Evolutionary conservation across 1,139 yeast genomes (phyloP).

Genomic region (Pichia sp.): DNA sequence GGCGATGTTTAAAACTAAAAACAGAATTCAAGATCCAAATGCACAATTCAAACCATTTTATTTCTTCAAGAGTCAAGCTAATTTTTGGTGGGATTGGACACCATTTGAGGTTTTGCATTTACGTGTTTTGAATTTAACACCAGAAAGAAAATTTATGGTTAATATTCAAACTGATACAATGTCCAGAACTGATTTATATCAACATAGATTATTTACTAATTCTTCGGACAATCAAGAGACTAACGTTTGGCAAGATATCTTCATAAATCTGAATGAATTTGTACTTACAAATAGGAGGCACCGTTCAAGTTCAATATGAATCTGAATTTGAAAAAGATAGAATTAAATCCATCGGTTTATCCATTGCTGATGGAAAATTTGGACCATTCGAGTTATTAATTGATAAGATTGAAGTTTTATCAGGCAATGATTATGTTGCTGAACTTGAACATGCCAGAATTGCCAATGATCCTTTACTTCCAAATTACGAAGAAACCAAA

Average conservation of each 20-base stretch:
- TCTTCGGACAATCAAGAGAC: background rate
- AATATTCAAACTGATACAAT: constrained; percentile 79
- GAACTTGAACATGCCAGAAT: constrained; percentile 29
- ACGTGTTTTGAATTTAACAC: constrained; percentile 46
- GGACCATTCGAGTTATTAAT: constrained; percentile 68
- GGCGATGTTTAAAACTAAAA: constrained; percentile 79
- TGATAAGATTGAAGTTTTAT: constrained; percentile 68
- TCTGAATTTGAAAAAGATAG: constrained; percentile 53
- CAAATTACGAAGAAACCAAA: constrained; percentile 1
- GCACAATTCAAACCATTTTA: constrained; percentile 39
- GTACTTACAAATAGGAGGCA: constrained; percentile 78
- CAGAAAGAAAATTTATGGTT: constrained; percentile 51
- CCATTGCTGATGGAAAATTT: constrained; percentile 69
- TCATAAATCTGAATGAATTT: constrained; percentile 68
- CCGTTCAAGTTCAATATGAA: constrained; percentile 54
- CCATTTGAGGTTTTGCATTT: constrained; percentile 39
- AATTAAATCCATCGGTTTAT: constrained; percentile 70
- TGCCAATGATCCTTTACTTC: constrained; percentile 7
- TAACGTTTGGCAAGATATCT: constrained; percentile 64
- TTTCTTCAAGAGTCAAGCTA: constrained; percentile 23
- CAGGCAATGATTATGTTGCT: constrained; percentile 41
- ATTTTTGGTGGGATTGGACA: constrained; percentile 29
- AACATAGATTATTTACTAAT: constrained; percentile 65
- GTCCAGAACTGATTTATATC: constrained; percentile 70
- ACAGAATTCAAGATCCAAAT: constrained; percentile 31